Evolutionary conservation across 495 filamentous ascomycete species (phyloP), one percentile per base, ranked within the genome.

Genomic region (Lineolata rhizophorae): DNA sequence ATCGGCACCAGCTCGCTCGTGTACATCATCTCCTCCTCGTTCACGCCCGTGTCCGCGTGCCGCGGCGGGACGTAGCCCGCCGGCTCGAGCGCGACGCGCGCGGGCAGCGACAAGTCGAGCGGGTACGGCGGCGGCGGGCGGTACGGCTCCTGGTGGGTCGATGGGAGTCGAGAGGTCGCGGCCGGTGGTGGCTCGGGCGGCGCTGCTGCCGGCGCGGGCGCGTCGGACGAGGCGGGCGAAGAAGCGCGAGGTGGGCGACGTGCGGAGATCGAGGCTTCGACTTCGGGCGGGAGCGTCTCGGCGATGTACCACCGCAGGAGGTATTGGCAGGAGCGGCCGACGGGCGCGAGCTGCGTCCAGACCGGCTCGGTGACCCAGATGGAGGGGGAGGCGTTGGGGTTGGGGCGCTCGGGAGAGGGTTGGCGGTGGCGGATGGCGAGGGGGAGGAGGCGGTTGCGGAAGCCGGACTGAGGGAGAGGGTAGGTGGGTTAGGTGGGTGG

Each of bases 291-390:
- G n/a, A 63, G 39, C 2, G 59, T 63, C 35, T 63, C 59, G 6
- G 57, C 55, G 19, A 58, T 52, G 39, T 58, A 62, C 59, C 59
- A 63, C 35, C 53, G 60, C 2, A 60, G 45, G 4, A 63, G 35
- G 36, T 63, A 63, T 38, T 61, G 58, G 10, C 18, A 30, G 5
- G 35, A 38, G 0, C 29, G 25, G 0, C 25, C 34, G 34, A 54
- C 20, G 1, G 54, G 54, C 12, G 48, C 24, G 17, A 61, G 17
- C 32, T 61, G 53, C 18, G 43, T 54, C 55, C 55, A 60, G 10
- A 60, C 33, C 1, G 59, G 49, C 36, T 61, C 58, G 1, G 43
- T 53, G 10, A 43, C 51, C 21, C 52, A 52, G 3, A 29, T 32
- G 13, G 44, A 19, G 26, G 32, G 22, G 4, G 38, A 29, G 30